These are phyloP conservation scores for Cicer chorassanicum DNA, from an alignment of 306 rosid species.

Conservation along the genomic window DNA sequence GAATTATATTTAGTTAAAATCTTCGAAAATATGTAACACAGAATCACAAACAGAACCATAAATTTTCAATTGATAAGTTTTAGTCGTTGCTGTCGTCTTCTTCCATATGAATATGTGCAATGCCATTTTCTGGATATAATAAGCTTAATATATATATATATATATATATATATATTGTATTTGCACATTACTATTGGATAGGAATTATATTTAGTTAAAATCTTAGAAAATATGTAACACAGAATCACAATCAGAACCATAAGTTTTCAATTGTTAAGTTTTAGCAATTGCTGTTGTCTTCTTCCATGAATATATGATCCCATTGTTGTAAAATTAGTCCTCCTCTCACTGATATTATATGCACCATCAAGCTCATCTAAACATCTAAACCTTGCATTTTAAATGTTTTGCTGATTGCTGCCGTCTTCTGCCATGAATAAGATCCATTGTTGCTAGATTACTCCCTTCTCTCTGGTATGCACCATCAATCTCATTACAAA, in stretches of 20 bases:
- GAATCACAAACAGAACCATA: constrained; percentile 12
- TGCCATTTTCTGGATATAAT: constrained; percentile 26
- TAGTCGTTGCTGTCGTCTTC: constrained; percentile 70
- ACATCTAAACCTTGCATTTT: no score
- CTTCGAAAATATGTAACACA: neutral
- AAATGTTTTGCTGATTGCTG: no score
- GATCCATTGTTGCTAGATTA: no score
- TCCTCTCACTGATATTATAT: neutral
- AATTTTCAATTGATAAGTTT: constrained; percentile 15
- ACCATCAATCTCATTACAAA: neutral
- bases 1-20: neutral
- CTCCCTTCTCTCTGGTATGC: no score
- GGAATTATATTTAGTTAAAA: neutral
- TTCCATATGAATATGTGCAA: constrained; percentile 80
- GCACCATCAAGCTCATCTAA: neutral
- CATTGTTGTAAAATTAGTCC: neutral
- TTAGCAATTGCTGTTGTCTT: constrained; percentile 66
- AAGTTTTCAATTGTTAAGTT: constrained; percentile 14
- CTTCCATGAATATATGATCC: constrained; percentile 54
- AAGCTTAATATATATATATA: neutral
- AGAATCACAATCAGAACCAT: constrained; percentile 4
- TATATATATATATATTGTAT: neutral
- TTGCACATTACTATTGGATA: neutral
- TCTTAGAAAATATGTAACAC: neutral
- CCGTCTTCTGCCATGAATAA: no score